A percentile compares a stretch with the other conserved stretches of the same genome.
Conservation (phyloP, 768 basidiomycete genomes). For the Russula vinacea region DNA sequence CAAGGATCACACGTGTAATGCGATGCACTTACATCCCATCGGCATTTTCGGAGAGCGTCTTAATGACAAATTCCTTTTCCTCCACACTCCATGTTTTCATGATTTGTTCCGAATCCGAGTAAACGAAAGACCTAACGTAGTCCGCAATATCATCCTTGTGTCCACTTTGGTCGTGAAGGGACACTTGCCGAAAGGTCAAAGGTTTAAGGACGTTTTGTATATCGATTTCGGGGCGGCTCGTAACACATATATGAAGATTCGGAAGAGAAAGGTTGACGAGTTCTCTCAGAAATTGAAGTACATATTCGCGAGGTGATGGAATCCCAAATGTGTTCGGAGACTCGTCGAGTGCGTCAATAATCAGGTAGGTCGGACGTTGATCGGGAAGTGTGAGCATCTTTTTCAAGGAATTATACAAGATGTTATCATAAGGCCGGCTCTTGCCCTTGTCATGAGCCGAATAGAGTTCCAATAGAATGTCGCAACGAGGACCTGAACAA, state of each 20-base stretch:
- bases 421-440: neutral
- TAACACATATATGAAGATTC: slow-evolving; percentile 8
- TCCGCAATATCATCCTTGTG: neutral
- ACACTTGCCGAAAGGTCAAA: neutral
- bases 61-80: neutral
- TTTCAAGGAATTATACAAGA: neutral
- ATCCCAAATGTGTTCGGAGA: neutral
- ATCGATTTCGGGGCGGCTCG: slow-evolving; percentile 12
- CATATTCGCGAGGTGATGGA: neutral
- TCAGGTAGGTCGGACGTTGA: slow-evolving; percentile 2
- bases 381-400: neutral
- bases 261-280: neutral
- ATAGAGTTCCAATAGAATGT: neutral
- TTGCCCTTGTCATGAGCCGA: neutral
- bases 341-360: slow-evolving; percentile 14
- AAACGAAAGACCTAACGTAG: neutral
- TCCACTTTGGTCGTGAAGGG: slow-evolving; percentile 9
- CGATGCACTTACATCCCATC: slow-evolving; percentile 11
- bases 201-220: neutral
- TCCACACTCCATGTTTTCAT: slow-evolving; percentile 3
- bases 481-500: neutral
- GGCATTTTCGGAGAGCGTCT: slow-evolving; percentile 1
- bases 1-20: neutral
- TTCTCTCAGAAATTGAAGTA: neutral
- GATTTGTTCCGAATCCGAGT: slow-evolving; percentile 6